Evolutionary conservation across 2,329 filamentous ascomycete genomes (phyloP), one percentile per base, ranked within the genome.

Genomic region (Aspergillus versicolor): DNA sequence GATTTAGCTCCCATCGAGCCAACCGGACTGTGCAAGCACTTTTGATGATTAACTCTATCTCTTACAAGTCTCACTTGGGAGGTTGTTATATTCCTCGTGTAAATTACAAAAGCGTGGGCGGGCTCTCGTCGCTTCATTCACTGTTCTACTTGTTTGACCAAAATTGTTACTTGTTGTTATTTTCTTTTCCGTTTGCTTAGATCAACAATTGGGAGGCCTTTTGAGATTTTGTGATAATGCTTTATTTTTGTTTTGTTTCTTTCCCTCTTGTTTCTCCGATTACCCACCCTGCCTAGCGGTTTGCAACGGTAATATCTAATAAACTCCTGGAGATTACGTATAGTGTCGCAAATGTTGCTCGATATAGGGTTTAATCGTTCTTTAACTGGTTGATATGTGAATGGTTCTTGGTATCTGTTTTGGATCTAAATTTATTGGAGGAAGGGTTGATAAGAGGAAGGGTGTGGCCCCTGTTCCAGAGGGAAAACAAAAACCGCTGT

Each of bases 41-140:
- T 24, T 43, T 49, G 17, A 9, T 42, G 19, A 19, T 44, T 51
- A 11, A 30, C 44, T 40, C 34, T 17, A 48, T 51, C 44, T 51
- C 41, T 15, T 21, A 34, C 32, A 32, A 52, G 7, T 57, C 32
- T 19, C 21, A 17, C 11, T 17, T 32, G 40, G 43, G 43, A 54
- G n/a, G 55, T 49, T 49, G 30, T 27, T 19, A 44, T 4, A 19
- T 54, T 54, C 54, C 52, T 49, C 38, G n/a, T 72, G 67, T 72
- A 72, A 67, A 72, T 66, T 72, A 72, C 61, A 71, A 70, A 71
- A 70, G 70, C 66, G 64, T 69, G 68, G 66, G 68, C 64, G 61
- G 68, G 65, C 63, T 62, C 46, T 58, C 21, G 55, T 57, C 50
- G 56, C 52, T 56, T 54, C 32, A 40, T 37, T 51, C 41, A 6